Evolutionary conservation across 306 rosid genomes (phyloP).

Genomic region (Canavalia gladiata): DNA sequence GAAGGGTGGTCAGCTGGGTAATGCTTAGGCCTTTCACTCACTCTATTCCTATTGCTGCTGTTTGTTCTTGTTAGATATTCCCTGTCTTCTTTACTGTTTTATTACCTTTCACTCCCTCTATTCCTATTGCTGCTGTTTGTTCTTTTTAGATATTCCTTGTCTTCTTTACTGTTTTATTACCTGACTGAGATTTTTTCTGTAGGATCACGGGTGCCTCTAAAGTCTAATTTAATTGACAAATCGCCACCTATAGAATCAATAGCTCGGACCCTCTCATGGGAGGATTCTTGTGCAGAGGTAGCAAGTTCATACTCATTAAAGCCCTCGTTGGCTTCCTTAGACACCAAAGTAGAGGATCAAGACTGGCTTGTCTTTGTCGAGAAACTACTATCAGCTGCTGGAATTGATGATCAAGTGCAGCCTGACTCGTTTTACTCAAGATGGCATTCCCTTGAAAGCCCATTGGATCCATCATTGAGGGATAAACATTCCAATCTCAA

Average conservation of each 20-base stretch:
- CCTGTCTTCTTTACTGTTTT: constrained; percentile 11
- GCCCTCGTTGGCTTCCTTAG: constrained; percentile 61
- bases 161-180: constrained; percentile 11
- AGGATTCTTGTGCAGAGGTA: constrained; percentile 71
- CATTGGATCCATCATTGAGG: constrained; percentile 88
- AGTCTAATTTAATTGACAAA: constrained; percentile 93
- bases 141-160: neutral
- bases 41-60: constrained; percentile 25
- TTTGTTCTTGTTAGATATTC: constrained; percentile 15
- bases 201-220: constrained; percentile 61
- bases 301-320: constrained; percentile 64
- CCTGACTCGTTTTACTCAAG: constrained; percentile 58
- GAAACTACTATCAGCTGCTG: constrained; percentile 73
- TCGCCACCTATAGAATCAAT: constrained; percentile 97
- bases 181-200: constrained; percentile 40
- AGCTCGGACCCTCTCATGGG: constrained; percentile 90
- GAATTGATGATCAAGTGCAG: constrained; percentile 68
- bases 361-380: constrained; percentile 69
- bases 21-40: constrained; percentile 36
- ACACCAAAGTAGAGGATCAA: constrained; percentile 67
- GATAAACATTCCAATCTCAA: constrained; percentile 64
- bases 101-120: constrained; percentile 27
- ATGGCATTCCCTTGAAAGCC: constrained; percentile 83
- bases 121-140: constrained; percentile 25
- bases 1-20: constrained; percentile 72